Base-by-base conservation (phyloP, 2,329 filamentous ascomycete species). In the Orbilia oligospora region DNA sequence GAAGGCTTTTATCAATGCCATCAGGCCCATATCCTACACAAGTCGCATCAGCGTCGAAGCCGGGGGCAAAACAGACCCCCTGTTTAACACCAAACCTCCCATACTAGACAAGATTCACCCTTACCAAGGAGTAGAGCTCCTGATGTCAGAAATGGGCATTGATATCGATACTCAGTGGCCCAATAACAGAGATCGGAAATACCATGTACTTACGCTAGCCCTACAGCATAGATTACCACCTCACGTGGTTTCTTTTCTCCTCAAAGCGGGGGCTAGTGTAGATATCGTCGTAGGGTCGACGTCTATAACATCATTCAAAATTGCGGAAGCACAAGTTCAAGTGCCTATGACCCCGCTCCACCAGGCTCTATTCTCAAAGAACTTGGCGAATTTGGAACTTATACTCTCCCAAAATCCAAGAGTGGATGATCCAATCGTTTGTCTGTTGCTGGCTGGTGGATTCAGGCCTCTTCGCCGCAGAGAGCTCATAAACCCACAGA, bases 1-100 rank as follows among this genome's bases (percentile, higher is more conserved):
- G n/a, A 67, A 67, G n/a, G 63, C 63, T 0, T 22, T 67, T 10
- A 67, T 67, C 16, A 67, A 67, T 41, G 27, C 63, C 1, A 38
- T 67, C 14, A 12, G 1, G 14, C 41, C 63, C 4, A 38, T 67
- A 16, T 67, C 63, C 18, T 67, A 67, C 14, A 22, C 36, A 14
- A 9, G n/a, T 20, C 3, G 9, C 3, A 51, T 10, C n/a, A 51
- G 18, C 18, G 18, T 49, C 4, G 36, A 10, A 38, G 8, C 8
- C 36, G 8, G 8, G 9, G 8, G 36, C 36, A 38, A 10, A 38
- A 38, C 8, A 38, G 8, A 10, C 36, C 12, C 12, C 36, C 8
- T 14, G 8, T 14, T 38, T 38, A 38, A 14, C 36, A 38, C 36
- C 36, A 38, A 38, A 38, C 12, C 8, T 14, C 36, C 36, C 8